phyloP scores from a whole-genome alignment of 371 early-diverging fungal species.

The Mortierella sp. region DNA sequence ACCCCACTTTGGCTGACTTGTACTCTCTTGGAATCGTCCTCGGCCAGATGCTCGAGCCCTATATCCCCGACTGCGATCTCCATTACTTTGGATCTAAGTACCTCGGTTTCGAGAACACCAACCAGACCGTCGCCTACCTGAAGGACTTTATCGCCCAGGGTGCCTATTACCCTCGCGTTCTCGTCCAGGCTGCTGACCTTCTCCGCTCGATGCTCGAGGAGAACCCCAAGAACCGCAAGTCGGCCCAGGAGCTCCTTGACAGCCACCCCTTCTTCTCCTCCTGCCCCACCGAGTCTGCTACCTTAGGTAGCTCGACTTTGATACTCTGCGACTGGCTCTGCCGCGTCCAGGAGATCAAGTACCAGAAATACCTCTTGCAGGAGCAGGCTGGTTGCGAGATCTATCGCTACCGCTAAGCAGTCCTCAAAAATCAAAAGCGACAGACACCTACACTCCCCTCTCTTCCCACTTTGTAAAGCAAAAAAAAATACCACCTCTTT shows the following conservation, averaged over 20 bases:
- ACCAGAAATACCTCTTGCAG: conserved; percentile 49
- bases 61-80: conserved; percentile 67
- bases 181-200: conserved; percentile 55
- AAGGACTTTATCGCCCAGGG: conserved; percentile 59
- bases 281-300: neutral
- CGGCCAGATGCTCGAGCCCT: conserved; percentile 75
- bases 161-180: conserved; percentile 32
- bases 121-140: conserved; percentile 59
- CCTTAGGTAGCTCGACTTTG: conserved; percentile 16
- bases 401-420: conserved; percentile 47
- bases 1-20: conserved; percentile 66
- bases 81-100: conserved; percentile 74
- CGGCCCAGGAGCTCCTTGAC: conserved; percentile 48
- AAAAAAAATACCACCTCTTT: neutral
- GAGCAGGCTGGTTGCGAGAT: conserved; percentile 51
- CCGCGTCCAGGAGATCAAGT: conserved; percentile 59
- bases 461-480: neutral
- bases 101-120: conserved; percentile 69
- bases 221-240: conserved; percentile 45
- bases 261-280: conserved; percentile 41
- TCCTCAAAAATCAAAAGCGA: neutral
- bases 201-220: conserved; percentile 46
- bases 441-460: neutral
- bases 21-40: conserved; percentile 77
- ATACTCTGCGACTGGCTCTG: conserved; percentile 56